phyloP scores from a whole-genome alignment of 805 yeast genomes.

The Yamadazyma ubonensis region DNA sequence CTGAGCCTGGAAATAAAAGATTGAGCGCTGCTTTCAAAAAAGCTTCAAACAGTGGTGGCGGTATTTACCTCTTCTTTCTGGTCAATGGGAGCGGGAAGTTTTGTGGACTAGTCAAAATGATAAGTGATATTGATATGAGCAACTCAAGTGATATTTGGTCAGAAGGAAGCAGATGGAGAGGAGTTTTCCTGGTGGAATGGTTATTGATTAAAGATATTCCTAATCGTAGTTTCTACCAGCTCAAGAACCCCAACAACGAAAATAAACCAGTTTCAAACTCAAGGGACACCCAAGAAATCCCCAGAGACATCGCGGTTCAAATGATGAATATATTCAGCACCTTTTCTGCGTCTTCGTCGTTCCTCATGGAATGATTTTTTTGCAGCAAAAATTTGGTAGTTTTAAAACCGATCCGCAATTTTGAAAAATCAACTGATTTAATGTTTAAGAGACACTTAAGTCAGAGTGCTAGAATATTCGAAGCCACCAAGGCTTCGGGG shows the following conservation, averaged over 20 bases:
- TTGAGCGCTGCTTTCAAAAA: constrained; percentile 44
- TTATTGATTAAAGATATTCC: constrained; percentile 49
- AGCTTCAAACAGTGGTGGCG: constrained; percentile 16
- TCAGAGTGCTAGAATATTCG: not conserved
- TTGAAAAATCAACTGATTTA: not conserved
- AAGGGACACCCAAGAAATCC: constrained; percentile 61
- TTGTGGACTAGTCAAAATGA: constrained; percentile 60
- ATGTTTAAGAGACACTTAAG: constrained; percentile 10
- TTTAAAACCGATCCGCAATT: constrained; percentile 1
- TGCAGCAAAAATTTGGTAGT: not conserved
- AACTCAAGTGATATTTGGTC: constrained; percentile 46
- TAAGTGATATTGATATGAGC: constrained; percentile 32
- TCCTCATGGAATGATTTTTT: constrained; percentile 8
- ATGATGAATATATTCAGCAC: constrained; percentile 46
- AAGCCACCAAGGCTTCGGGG: constrained; percentile 1
- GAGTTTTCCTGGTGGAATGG: constrained; percentile 57
- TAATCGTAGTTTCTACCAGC: constrained; percentile 45
- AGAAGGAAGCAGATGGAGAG: constrained; percentile 49
- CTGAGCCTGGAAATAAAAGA: constrained; percentile 54
- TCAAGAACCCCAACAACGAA: constrained; percentile 46
- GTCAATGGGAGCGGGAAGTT: constrained; percentile 58
- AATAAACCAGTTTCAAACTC: constrained; percentile 55
- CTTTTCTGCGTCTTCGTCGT: constrained; percentile 17
- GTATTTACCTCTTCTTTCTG: constrained; percentile 52
- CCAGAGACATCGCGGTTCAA: constrained; percentile 45